Evolutionary conservation across 139 green algal species (phyloP), one percentile per base, ranked within the genome.

Genomic region (Tetraselmis chui): DNA sequence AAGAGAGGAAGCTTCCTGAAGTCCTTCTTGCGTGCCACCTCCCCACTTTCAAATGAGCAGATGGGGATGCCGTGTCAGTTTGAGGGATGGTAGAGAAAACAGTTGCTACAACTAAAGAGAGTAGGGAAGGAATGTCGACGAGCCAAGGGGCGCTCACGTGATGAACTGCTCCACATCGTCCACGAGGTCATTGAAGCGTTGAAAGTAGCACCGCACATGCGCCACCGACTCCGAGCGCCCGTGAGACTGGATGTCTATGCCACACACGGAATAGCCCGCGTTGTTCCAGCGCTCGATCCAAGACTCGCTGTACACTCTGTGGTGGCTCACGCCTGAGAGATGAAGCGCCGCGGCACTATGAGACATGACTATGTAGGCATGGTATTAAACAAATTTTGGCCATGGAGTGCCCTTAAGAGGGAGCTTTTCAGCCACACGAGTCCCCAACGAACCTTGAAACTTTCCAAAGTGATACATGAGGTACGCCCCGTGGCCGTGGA

Each of bases 251-350:
- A 91, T 86, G 86, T 96, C 93, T 5, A 94, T 82, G 24, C 88
- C 88, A 29, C 79, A 86, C 2, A 93, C 87, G 26, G 84, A 88
- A 77, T 90, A 93, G 59, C 93, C 91, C 1, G 82, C 83, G 1
- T 80, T 22, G 79, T 97, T 97, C 27, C 92, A 83, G 1, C 74
- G 28, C 77, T 91, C 59, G 24, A 95, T 85, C 92, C 90, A 95
- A 2, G 87, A 93, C 1, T 84, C 88, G 0, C 59, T 77, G 81
- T 97, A 97, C 0, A 83, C 1, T 2, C 83, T 84, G 58, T 32
- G 84, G 45, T 86, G 85, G n/a, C 78, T 67, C 45, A 18, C 45
- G 5, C 45, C 45, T 67, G n/a, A n/a, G n/a, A n/a, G n/a, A n/a
- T n/a, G n/a, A n/a, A n/a, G n/a, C n/a, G n/a, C n/a, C n/a, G n/a